A percentile compares a stretch with the other conserved stretches of the same genome.
These are phyloP conservation scores for Hansenula lynferdii DNA, from an alignment of 1,139 yeast genomes.

Conservation along the genomic window DNA sequence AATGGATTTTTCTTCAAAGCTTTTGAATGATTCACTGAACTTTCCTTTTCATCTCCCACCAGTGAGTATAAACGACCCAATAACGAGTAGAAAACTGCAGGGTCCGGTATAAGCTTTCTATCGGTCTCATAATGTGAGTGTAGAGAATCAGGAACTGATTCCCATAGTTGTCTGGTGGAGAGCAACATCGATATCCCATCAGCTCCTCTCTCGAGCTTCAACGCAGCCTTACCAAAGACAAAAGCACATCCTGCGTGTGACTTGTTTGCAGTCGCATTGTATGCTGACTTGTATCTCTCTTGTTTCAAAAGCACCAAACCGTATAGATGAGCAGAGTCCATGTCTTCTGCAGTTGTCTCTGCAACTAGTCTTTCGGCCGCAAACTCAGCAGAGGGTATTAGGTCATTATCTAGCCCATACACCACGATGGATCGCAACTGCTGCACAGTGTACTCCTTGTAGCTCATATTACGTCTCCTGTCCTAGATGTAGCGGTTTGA, in stretches of 20 bases:
- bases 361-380: conserved; percentile 75
- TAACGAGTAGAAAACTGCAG: conserved; percentile 57
- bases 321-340: conserved; percentile 58
- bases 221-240: conserved; percentile 62
- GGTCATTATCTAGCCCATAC: conserved; percentile 69
- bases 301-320: conserved; percentile 56
- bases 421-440: conserved; percentile 53
- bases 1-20: conserved; percentile 73
- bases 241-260: conserved; percentile 69
- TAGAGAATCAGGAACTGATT: conserved; percentile 5
- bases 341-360: conserved; percentile 27
- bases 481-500: no score
- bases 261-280: conserved; percentile 38
- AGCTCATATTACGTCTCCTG: no score
- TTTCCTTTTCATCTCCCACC: conserved; percentile 56
- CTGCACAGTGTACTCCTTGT: conserved; percentile 26
- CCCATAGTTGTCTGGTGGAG: conserved; percentile 33
- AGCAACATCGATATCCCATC: conserved; percentile 64
- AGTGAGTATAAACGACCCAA: conserved; percentile 66
- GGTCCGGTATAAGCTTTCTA: conserved; percentile 51
- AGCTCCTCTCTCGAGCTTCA: conserved; percentile 46
- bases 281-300: conserved; percentile 57
- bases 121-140: conserved; percentile 23
- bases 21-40: conserved; percentile 62
- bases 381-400: conserved; percentile 70